phyloP scores from a whole-genome alignment of 2,329 filamentous ascomycete species.

The Meredithiella fracta region DNA sequence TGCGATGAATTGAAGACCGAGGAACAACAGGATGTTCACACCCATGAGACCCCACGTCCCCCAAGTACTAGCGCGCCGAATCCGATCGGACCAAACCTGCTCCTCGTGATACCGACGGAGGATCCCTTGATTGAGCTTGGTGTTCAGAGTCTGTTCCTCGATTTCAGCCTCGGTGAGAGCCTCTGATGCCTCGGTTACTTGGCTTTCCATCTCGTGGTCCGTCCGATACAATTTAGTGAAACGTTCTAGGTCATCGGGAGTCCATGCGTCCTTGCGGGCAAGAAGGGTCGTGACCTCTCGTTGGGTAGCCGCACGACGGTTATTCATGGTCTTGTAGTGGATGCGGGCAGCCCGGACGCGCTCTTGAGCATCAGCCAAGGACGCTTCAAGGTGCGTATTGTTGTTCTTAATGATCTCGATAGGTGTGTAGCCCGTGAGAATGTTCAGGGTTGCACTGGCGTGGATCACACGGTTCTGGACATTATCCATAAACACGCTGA shows the following conservation, averaged over 20 bases:
- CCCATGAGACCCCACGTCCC: constrained; percentile 98
- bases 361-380: constrained; percentile 41
- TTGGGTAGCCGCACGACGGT: constrained; percentile 71
- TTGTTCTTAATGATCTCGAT: constrained; percentile 73
- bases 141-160: constrained; percentile 60
- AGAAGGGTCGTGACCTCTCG: constrained; percentile 89
- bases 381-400: constrained; percentile 51
- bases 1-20: constrained; percentile 73
- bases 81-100: constrained; percentile 98
- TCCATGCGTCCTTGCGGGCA: constrained; percentile 88
- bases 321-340: constrained; percentile 68
- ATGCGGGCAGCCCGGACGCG: constrained; percentile 56
- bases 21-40: constrained; percentile 76
- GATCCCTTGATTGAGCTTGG: constrained; percentile 65
- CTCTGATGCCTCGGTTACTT: constrained; percentile 56
- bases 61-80: constrained; percentile 91
- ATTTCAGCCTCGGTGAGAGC: constrained; percentile 59
- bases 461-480: constrained; percentile 70
- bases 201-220: constrained; percentile 84
- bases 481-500: constrained; percentile 70
- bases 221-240: constrained; percentile 86
- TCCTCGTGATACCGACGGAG: constrained; percentile 92
- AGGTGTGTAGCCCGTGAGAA: constrained; percentile 80
- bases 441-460: constrained; percentile 78
- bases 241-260: constrained; percentile 69